Base-by-base conservation (phyloP, 2,329 filamentous ascomycete genomes). In the Verticillium longisporum region DNA sequence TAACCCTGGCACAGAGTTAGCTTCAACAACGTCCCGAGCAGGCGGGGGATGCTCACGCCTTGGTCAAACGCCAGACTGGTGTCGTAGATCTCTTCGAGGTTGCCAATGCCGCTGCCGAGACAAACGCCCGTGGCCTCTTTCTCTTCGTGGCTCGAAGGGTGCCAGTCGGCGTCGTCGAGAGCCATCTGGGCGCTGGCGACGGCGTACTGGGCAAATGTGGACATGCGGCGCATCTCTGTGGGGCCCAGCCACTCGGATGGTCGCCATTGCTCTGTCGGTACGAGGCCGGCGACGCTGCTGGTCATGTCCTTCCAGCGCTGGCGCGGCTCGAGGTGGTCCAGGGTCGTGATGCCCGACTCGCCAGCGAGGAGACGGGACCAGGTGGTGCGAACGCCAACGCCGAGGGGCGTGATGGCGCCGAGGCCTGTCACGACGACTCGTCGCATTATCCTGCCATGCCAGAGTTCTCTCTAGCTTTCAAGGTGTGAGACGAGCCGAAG, bases 51-150 rank as follows among this genome's bases (percentile, higher is more conserved):
- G 45, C 86, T 75, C 76, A 94, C 91, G 61, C 86, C 86, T 74
- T 85, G 81, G 36, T 90, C 82, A 71, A 90, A 96, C 1, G 85
- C 86, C 57, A 97, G 70, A 61, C 90, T 91, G 1, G 92, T 96
- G 64, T 88, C 82, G 74, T 96, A 97, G 9, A 96, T 87, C 68
- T 97, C 92, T 50, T 97, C 90, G 45, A 99, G 82, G 69, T 95
- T 97, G 15, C 95, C 95, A 68, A 99, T 97, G 1, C 95, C 95
- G 66, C 94, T 98, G 2, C 95, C 95, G 50, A 99, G 81, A 69
- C 94, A 97, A 1, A 99, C 90, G 0, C 95, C 95, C 0, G 93
- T 96, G 60, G 82, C 82, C 70, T 96, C 90, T 31, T 83, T 81
- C 61, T 93, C 85, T 31, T 86, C 81, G 18, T 81, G 78, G 4